Conservation (phyloP, 768 basidiomycete species). For the Lactarius psammicola region DNA sequence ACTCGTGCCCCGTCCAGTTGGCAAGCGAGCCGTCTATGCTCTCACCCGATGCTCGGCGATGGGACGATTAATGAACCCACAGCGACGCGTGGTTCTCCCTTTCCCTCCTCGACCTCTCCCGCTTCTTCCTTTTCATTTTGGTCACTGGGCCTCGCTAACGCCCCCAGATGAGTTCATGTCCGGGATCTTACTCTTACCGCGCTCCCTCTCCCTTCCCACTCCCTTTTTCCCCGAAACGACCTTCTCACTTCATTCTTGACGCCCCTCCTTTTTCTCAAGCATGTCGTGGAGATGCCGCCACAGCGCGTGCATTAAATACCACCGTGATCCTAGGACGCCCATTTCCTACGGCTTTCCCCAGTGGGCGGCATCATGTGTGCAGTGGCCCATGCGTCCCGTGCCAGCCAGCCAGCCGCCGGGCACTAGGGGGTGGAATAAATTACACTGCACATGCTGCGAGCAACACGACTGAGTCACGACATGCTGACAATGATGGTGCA, state of each 20-base stretch:
- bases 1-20: constrained; percentile 1
- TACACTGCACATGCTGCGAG: neutral
- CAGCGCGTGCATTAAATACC: constrained; percentile 4
- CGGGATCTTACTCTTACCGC: constrained; percentile 5
- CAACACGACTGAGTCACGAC: neutral
- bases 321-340: constrained; percentile 10
- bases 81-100: neutral
- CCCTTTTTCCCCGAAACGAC: constrained; percentile 2
- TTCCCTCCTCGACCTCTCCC: neutral
- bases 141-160: neutral
- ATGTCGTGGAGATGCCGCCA: neutral
- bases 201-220: too few relatives aligned
- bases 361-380: neutral
- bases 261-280: constrained; percentile 3
- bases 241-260: neutral
- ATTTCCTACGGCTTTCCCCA: constrained; percentile 8
- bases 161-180: constrained; percentile 24
- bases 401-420: neutral
- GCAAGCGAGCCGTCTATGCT: neutral
- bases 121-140: constrained; percentile 5
- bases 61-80: neutral
- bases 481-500: neutral
- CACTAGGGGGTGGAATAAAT: neutral
- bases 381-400: neutral
- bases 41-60: neutral